Percentiles rank a stretch among this genome's conserved stretches.
These are phyloP conservation scores for Leishmania braziliensis DNA, from an alignment of 208 protist genomes.

Conservation along the genomic window DNA sequence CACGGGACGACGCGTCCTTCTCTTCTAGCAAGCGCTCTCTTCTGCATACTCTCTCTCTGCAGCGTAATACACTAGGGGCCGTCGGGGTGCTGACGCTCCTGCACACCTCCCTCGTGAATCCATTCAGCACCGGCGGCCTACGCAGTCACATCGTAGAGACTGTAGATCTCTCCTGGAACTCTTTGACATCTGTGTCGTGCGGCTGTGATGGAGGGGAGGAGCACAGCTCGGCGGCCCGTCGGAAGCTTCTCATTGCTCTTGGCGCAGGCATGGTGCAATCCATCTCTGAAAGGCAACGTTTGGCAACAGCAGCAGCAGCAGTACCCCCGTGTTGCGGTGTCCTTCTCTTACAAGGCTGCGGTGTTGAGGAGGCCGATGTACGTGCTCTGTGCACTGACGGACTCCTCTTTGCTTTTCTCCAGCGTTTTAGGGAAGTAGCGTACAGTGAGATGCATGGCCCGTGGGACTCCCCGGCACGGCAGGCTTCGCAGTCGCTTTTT, in stretches of 20 bases:
- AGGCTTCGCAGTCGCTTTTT: background rate
- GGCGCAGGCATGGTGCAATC: background rate
- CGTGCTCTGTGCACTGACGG: constrained; percentile 15
- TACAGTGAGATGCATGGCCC: constrained; percentile 2
- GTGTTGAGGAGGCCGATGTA: background rate
- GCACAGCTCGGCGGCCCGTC: background rate
- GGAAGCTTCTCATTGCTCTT: background rate
- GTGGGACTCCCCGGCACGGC: background rate
- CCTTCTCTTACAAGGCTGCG: constrained; percentile 16
- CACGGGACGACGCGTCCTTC: background rate
- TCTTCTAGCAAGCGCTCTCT: background rate
- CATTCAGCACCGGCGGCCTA: background rate
- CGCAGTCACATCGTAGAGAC: background rate
- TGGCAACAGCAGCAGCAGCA: background rate
- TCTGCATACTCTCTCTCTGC: constrained; percentile 14
- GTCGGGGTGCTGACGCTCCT: constrained; percentile 5
- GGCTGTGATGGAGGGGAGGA: background rate
- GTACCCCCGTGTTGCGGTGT: background rate
- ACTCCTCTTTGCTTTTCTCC: constrained; percentile 1
- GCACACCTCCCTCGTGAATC: background rate
- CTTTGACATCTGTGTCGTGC: background rate
- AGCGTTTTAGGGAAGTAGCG: constrained; percentile 10
- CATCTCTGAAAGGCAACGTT: background rate
- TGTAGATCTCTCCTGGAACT: constrained; percentile 27
- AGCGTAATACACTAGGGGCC: constrained; percentile 10